These are phyloP conservation scores for Nakazawaea molendinolei DNA, from an alignment of 805 yeast species.

Conservation along the genomic window DNA sequence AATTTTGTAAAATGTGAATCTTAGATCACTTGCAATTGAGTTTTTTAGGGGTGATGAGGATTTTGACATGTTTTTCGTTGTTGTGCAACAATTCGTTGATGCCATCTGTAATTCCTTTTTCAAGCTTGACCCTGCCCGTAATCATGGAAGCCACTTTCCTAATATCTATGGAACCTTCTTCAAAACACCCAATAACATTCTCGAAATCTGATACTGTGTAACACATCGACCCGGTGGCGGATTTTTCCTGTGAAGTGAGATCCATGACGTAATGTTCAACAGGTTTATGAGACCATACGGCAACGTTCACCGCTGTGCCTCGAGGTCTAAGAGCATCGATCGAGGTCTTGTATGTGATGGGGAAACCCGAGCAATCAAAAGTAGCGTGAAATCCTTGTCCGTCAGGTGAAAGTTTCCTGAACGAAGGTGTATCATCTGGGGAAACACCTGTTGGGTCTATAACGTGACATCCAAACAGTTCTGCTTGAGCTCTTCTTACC, in stretches of 20 bases:
- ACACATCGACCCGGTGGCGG: constrained; percentile 55
- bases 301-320: constrained; percentile 58
- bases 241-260: constrained; percentile 49
- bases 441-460: constrained; percentile 40
- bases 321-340: constrained; percentile 42
- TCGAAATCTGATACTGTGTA: constrained; percentile 51
- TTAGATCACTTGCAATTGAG: too few species aligned
- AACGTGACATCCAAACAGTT: constrained; percentile 35
- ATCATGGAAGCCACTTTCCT: constrained; percentile 40
- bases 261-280: constrained; percentile 48
- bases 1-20: too few species aligned
- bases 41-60: constrained; percentile 40
- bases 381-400: constrained; percentile 41
- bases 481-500: constrained; percentile 53
- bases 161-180: constrained; percentile 35
- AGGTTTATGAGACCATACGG: constrained; percentile 54
- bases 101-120: constrained; percentile 48
- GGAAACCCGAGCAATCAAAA: constrained; percentile 51
- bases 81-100: constrained; percentile 41
- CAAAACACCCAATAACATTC: constrained; percentile 46
- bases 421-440: constrained; percentile 27
- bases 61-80: constrained; percentile 50
- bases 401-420: constrained; percentile 30
- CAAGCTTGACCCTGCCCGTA: constrained; percentile 43
- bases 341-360: constrained; percentile 45